Base-by-base conservation (phyloP, 2,329 filamentous ascomycete species). In the Pseudogymnoascus sp. region DNA sequence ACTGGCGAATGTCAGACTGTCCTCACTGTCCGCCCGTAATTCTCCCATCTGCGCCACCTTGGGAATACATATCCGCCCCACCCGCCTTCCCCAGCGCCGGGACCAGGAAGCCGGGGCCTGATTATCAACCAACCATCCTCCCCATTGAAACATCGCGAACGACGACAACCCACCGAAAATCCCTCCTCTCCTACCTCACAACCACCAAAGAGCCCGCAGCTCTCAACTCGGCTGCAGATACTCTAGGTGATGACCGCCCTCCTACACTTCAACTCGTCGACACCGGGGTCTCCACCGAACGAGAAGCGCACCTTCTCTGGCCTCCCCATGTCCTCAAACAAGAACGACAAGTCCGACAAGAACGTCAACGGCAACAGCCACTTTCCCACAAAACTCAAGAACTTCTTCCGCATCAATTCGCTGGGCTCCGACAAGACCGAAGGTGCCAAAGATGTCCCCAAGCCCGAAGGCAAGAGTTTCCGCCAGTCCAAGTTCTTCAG, bases 401-500 rank as follows among this genome's bases (percentile, higher is more conserved):
- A 84, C 75, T 88, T 89, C 79, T 89, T 89, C 76, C 85, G 85
- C 70, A 87, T 88, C 74, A 88, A 82, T 73, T 82, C 76, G 70
- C 74, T 76, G 63, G 74, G 74, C 53, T 76, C 69, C 62, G 73
- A 77, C 59, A 77, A 77, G 67, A n/a, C 44, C 24, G 44, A 50
- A 26, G 44, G 44, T 2, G 24, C 21, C 13, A 68, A 73, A 66
- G 74, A 78, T 66, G 71, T 68, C 4, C 56, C 70, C 31, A 74
- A 73, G 47, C 68, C 70, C 2, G 72, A 74, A 62, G 70, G 68
- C 67, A 74, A 73, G 66, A 82, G 85, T 62, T 89, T 92, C 74
- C 86, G 91, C 70, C 91, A 96, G 75, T 95, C 90, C 68, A 86
- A 91, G 72, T 96, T 96, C 79, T 90, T 96, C 71, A 91, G 88